Conservation (phyloP, 1,284 basidiomycete genomes). For the Cryptococcus neoformans region DNA sequence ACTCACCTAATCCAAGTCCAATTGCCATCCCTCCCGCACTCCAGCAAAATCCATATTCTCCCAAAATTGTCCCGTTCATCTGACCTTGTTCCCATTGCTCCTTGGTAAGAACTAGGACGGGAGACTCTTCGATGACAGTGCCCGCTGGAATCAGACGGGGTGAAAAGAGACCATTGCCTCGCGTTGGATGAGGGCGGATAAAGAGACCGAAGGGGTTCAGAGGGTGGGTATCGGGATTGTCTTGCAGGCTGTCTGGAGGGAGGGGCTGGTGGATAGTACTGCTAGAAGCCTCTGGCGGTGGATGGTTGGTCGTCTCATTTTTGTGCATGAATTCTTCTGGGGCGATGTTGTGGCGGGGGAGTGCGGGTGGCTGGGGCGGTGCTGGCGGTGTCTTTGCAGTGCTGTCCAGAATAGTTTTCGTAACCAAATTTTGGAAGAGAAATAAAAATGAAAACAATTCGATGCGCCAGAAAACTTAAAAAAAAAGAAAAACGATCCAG, state of each 20-base stretch:
- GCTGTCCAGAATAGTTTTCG: too few relatives aligned
- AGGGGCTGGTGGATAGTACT: background rate
- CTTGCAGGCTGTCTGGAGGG: background rate
- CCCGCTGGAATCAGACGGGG: slow-evolving; percentile 59
- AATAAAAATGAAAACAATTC: too few relatives aligned
- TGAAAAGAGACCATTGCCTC: slow-evolving; percentile 51
- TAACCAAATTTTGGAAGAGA: too few relatives aligned
- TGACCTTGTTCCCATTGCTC: slow-evolving; percentile 67
- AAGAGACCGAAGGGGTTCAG: slow-evolving; percentile 45
- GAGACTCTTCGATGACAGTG: slow-evolving; percentile 75
- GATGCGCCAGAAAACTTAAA: too few relatives aligned
- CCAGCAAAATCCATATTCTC: slow-evolving; percentile 86
- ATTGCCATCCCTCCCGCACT: slow-evolving; percentile 74
- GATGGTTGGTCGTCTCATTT: background rate
- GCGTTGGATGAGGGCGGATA: slow-evolving; percentile 29
- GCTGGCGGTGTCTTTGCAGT: too few relatives aligned
- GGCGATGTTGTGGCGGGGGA: too few relatives aligned
- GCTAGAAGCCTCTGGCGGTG: background rate
- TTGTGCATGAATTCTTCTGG: background rate
- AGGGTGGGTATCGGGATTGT: background rate
- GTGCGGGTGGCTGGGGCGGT: too few relatives aligned
- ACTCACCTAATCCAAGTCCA: slow-evolving; percentile 76
- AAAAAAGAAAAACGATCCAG: too few relatives aligned
- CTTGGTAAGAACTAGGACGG: slow-evolving; percentile 72
- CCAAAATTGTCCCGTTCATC: slow-evolving; percentile 63